Evolutionary conservation across 2,329 filamentous ascomycete species (phyloP), one percentile per base, ranked within the genome.

Genomic region (Trichoderma harzianum): DNA sequence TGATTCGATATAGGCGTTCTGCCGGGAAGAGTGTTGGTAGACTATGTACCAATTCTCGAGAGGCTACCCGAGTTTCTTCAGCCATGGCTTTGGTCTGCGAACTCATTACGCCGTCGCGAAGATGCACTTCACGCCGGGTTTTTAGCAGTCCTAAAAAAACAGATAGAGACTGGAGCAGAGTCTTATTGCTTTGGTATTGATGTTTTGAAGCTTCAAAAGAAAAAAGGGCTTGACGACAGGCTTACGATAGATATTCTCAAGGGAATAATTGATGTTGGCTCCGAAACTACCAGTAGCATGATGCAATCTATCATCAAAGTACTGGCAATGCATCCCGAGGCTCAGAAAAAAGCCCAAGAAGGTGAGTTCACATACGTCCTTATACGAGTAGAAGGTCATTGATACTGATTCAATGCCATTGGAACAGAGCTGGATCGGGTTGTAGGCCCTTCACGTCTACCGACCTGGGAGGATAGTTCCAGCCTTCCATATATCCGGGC

Each of bases 401-500:
- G 32, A n/a, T 14, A 34, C 32, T 68, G 3, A 58, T 30, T 21
- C 55, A 24, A 32, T 8, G 18, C 21, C 10, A n/a, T 58, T 12
- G 18, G 6, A 11, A 32, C 82, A 0, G 82, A 85, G 57, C 78
- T 88, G 5, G 84, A 86, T 55, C 71, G 76, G 0, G 79, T 86
- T 1, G 78, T 85, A 30, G 85, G 86, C 3, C 36, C 74, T 0
- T 77, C 80, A n/a, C 79, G 85, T 3, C 68, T 86, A 2, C 86
- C 86, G 0, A 78, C 75, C 3, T 80, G 84, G 74, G 76, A 82
- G 0, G 86, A 88, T 74, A 78, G 80, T 58, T 74, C 77, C 3
- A 76, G 80, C 3, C 78, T 88, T 3, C 86, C 84, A 0, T 88
- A 87, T 14, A 34, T 80, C 2, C 72, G 77, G 7, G 75, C 76